Conservation (phyloP, 2,329 filamentous ascomycete genomes). For the Rhinocladiella similis region DNA sequence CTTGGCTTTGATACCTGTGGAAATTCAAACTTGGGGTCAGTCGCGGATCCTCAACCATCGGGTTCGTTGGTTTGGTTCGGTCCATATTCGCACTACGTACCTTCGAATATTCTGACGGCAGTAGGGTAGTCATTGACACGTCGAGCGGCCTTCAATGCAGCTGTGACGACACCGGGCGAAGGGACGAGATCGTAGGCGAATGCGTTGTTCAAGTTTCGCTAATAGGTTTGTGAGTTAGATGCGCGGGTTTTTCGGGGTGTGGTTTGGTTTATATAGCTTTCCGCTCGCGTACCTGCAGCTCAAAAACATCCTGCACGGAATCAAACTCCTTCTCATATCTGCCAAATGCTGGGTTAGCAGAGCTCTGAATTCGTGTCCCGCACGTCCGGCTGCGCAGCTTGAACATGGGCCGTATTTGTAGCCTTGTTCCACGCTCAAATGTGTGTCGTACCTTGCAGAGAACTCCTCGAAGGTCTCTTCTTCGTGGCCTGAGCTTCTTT, state of each 20-base stretch:
- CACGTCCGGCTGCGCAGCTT: slow-evolving; percentile 17
- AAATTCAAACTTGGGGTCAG: no score
- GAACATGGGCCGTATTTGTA: not conserved
- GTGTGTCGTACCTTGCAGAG: slow-evolving; percentile 75
- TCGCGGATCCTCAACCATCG: slow-evolving; percentile 7
- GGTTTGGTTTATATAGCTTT: no score
- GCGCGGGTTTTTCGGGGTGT: not conserved
- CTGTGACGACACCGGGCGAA: slow-evolving; percentile 83
- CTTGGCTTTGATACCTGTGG: slow-evolving; percentile 92
- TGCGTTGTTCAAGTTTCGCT: slow-evolving; percentile 98
- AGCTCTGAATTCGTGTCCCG: slow-evolving; percentile 37
- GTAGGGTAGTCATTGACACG: slow-evolving; percentile 98
- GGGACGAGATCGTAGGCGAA: slow-evolving; percentile 99
- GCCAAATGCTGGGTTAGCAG: slow-evolving; percentile 32
- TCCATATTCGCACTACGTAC: slow-evolving; percentile 53
- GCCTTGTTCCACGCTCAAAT: not conserved
- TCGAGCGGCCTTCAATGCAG: slow-evolving; percentile 89
- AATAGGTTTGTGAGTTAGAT: slow-evolving; percentile 25
- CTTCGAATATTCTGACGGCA: slow-evolving; percentile 97
- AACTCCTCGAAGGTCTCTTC: slow-evolving; percentile 99
- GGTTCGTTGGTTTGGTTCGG: slow-evolving; percentile 2
- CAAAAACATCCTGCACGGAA: slow-evolving; percentile 94
- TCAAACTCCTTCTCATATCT: slow-evolving; percentile 99
- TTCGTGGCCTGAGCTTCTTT: slow-evolving; percentile 63
- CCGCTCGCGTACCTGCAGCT: slow-evolving; percentile 77